Conservation (phyloP, 352 stramenopile genomes). For the Phytophthora fragariaefolia region DNA sequence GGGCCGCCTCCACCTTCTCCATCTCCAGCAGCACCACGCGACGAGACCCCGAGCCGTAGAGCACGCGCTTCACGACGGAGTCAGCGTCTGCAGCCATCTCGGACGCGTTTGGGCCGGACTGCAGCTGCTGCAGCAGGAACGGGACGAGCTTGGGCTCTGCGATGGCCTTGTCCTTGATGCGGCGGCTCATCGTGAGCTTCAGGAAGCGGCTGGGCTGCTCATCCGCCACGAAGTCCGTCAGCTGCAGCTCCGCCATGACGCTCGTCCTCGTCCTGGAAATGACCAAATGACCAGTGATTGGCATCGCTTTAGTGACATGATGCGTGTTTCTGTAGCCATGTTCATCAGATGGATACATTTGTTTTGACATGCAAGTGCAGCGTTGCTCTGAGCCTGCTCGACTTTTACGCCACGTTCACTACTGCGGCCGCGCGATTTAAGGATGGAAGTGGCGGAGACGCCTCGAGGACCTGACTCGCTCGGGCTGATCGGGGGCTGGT, state of each 20-base stretch:
- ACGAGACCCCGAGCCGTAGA: conserved; percentile 65
- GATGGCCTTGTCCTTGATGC: conserved; percentile 62
- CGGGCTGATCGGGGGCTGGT: background rate
- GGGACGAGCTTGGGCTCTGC: conserved; percentile 52
- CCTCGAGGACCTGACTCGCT: background rate
- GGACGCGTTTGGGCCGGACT: background rate
- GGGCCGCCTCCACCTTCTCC: conserved; percentile 8
- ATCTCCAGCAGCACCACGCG: conserved; percentile 60
- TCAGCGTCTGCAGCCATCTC: background rate
- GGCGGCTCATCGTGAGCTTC: conserved; percentile 78
- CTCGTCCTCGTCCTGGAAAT: no score
- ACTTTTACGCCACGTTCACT: no score
- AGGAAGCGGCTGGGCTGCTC: conserved; percentile 59
- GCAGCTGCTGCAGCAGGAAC: conserved; percentile 51
- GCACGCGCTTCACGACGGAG: conserved; percentile 47
- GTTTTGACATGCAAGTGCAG: background rate
- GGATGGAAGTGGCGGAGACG: conserved; percentile 3
- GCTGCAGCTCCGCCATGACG: conserved; percentile 20
- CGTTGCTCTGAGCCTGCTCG: no score
- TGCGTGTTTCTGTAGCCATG: conserved; percentile 24
- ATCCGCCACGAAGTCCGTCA: conserved; percentile 63
- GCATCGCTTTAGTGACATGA: conserved; percentile 8
- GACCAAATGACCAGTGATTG: conserved; percentile 17
- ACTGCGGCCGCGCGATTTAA: no score
- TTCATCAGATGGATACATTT: conserved; percentile 15